These are phyloP conservation scores for Botrytis fragariae DNA, from an alignment of 2,329 filamentous ascomycete genomes.

Conservation along the genomic window DNA sequence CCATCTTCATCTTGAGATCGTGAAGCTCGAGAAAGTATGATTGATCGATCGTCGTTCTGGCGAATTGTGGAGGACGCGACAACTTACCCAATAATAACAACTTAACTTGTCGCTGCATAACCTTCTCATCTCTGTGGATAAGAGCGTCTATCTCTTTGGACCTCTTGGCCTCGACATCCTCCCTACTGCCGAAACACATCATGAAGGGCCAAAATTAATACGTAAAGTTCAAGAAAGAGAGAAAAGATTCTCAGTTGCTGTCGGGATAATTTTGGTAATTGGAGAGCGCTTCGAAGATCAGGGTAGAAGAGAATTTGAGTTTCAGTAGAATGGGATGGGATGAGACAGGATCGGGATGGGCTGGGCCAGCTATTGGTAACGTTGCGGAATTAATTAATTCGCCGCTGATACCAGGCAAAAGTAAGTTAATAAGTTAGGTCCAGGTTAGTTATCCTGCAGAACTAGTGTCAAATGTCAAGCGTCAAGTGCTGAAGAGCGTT, in stretches of 20 bases:
- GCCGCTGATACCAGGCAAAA: not conserved
- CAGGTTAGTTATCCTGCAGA: not conserved
- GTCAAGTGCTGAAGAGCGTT: not conserved
- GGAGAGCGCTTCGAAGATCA: not conserved
- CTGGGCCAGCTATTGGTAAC: not conserved
- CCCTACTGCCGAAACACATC: slow-evolving; percentile 64
- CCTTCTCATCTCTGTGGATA: slow-evolving; percentile 85
- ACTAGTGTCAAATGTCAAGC: not conserved
- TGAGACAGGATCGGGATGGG: not conserved
- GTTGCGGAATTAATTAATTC: not conserved
- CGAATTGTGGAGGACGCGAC: slow-evolving; percentile 21
- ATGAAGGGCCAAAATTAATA: slow-evolving; percentile 29
- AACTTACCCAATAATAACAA: slow-evolving; percentile 81
- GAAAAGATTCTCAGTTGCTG: not conserved
- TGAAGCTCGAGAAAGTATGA: not conserved
- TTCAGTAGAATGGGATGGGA: not conserved
- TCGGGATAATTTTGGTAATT: not conserved
- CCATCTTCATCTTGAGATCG: not conserved
- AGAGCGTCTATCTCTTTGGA: slow-evolving; percentile 80
- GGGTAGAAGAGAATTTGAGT: not conserved
- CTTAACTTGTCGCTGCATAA: slow-evolving; percentile 84
- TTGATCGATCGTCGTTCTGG: slow-evolving; percentile 8
- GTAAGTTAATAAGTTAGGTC: not conserved
- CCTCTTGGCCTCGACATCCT: slow-evolving; percentile 49
- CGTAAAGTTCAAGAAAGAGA: not conserved